Percentiles rank a stretch among this genome's conserved stretches.
Conservation (phyloP, 331 rosid genomes). For the Quercus tomentella region DNA sequence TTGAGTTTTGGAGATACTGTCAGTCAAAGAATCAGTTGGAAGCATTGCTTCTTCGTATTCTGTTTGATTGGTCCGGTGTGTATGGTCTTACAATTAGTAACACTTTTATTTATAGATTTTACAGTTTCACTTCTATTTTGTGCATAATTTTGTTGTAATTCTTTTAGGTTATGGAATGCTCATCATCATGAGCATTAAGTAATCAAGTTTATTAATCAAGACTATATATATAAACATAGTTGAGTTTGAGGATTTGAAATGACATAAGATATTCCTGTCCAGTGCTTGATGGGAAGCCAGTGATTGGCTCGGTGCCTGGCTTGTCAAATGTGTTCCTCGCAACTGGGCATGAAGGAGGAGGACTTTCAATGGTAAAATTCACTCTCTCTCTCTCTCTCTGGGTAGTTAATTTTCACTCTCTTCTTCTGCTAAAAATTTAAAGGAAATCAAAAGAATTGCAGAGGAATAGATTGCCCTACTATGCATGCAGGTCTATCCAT, state of each 20-base stretch:
- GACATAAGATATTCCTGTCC: neutral
- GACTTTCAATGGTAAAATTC: slow-evolving; percentile 70
- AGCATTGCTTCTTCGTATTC: too few species aligned
- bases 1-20: neutral
- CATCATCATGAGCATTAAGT: too few species aligned
- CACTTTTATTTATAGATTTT: too few species aligned
- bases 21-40: too few species aligned
- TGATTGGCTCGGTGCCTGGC: slow-evolving; percentile 80
- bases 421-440: slow-evolving; percentile 11
- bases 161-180: too few species aligned
- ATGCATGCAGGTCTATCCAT: neutral
- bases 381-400: too few species aligned
- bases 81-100: too few species aligned
- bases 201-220: too few species aligned
- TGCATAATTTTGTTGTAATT: too few species aligned
- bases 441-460: neutral
- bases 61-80: too few species aligned
- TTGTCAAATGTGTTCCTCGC: slow-evolving; percentile 77
- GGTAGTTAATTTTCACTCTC: slow-evolving; percentile 9
- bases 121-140: too few species aligned
- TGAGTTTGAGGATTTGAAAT: slow-evolving; percentile 14
- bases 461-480: neutral
- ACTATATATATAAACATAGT: too few species aligned
- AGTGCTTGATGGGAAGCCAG: slow-evolving; percentile 95
- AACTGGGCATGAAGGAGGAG: slow-evolving; percentile 91